Evolutionary conservation across 2,329 filamentous ascomycete species (phyloP).

Genomic region (Penicillium sp.): DNA sequence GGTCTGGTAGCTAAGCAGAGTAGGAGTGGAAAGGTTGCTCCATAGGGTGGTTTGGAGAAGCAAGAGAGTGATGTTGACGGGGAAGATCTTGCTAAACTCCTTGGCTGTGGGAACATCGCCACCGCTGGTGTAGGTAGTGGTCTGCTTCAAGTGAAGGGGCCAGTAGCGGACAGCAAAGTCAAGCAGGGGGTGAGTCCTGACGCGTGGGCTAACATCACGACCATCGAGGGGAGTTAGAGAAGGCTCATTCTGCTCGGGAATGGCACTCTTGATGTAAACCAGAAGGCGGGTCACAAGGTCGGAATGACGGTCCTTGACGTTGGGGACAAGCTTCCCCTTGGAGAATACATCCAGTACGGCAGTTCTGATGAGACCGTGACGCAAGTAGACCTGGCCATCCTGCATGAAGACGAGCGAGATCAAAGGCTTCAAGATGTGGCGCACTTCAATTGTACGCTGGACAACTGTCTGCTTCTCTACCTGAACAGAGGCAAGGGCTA

Average conservation of each 20-base stretch:
- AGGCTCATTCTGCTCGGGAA: conserved; percentile 34
- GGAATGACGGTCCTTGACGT: conserved; percentile 35
- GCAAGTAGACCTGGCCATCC: conserved; percentile 37
- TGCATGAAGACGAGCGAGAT: conserved; percentile 36
- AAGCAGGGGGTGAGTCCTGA: conserved; percentile 44
- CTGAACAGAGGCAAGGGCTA: conserved; percentile 31
- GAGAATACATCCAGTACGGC: conserved; percentile 32
- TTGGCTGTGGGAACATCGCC: conserved; percentile 44
- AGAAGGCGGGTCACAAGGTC: conserved; percentile 37
- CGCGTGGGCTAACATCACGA: conserved; percentile 25
- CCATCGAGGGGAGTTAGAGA: conserved; percentile 31
- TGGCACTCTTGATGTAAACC: conserved; percentile 33
- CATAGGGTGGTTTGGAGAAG: conserved; percentile 53
- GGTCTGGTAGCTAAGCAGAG: conserved; percentile 29
- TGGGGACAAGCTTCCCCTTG: conserved; percentile 33
- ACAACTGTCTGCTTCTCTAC: conserved; percentile 31
- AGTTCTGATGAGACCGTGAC: conserved; percentile 37
- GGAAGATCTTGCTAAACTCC: conserved; percentile 52
- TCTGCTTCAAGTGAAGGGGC: conserved; percentile 48
- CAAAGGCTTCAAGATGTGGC: conserved; percentile 31
- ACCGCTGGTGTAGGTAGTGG: conserved; percentile 40
- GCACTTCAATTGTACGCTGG: conserved; percentile 28
- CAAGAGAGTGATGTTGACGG: conserved; percentile 45
- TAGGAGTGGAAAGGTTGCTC: conserved; percentile 39
- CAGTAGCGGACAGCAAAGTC: conserved; percentile 53